phyloP scores from a whole-genome alignment of 345 rosid species.

The Rubroshorea leprosula region DNA sequence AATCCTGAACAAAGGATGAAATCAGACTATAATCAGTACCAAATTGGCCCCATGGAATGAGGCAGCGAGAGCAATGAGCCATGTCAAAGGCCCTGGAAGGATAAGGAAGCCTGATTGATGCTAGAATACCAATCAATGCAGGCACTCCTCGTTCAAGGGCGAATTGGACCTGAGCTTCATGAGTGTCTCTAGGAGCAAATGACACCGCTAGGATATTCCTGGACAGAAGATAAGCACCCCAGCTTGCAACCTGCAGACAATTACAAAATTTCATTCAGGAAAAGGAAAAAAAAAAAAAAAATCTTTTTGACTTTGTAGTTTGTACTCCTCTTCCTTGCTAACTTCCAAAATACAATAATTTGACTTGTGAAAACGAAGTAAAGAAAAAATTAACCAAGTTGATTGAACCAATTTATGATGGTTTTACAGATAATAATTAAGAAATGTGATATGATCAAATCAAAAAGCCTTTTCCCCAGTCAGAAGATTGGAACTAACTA shows the following conservation, averaged over 20 bases:
- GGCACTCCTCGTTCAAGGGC: slow-evolving; percentile 95
- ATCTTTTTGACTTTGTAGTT: no score
- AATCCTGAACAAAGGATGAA: not conserved
- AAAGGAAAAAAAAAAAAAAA: no score
- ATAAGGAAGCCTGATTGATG: slow-evolving; percentile 82
- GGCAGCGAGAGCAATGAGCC: slow-evolving; percentile 98
- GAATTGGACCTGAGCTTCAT: slow-evolving; percentile 91
- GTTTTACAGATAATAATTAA: no score
- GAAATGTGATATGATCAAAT: no score
- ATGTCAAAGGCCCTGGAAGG: slow-evolving; percentile 90
- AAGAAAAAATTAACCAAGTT: no score
- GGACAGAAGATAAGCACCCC: slow-evolving; percentile 84
- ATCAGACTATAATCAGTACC: slow-evolving; percentile 29
- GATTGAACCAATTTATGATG: no score
- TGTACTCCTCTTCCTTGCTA: no score
- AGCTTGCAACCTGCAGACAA: slow-evolving; percentile 76
- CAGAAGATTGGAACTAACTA: slow-evolving; percentile 1
- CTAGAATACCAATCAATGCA: slow-evolving; percentile 77
- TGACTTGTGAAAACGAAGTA: no score
- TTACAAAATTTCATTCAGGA: no score
- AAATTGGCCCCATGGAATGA: slow-evolving; percentile 78
- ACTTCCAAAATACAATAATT: no score
- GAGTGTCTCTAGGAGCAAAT: slow-evolving; percentile 94
- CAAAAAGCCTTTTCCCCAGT: slow-evolving; percentile 2
- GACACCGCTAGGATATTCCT: slow-evolving; percentile 68